Evolutionary conservation across 2,329 filamentous ascomycete species (phyloP).

Genomic region (Fusarium camptoceras): DNA sequence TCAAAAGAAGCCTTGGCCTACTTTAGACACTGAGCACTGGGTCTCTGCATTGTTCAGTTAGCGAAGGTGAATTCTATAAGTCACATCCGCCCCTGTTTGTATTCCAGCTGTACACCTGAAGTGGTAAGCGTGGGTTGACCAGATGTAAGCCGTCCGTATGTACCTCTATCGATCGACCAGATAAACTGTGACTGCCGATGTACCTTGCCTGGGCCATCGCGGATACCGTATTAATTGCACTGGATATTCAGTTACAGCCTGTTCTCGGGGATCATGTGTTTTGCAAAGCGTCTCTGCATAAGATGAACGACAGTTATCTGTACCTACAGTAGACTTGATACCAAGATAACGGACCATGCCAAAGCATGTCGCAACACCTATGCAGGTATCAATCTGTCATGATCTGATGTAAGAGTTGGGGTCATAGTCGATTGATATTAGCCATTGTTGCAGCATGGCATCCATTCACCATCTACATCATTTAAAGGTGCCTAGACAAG

Average conservation of each 20-base stretch:
- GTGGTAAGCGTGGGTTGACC: neutral
- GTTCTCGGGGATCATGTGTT: neutral
- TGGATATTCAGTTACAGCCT: neutral
- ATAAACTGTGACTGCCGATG: neutral
- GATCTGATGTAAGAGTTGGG: neutral
- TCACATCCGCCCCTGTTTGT: neutral
- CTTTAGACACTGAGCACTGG: neutral
- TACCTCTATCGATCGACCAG: neutral
- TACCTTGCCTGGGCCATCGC: neutral
- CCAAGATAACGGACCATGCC: neutral
- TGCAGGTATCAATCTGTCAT: neutral
- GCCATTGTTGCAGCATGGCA: slow-evolving; percentile 6
- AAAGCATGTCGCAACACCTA: neutral
- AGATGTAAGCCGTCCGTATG: neutral
- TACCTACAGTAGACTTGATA: neutral
- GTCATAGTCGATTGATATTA: neutral
- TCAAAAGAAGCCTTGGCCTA: neutral
- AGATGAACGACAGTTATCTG: neutral
- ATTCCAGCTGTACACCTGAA: neutral
- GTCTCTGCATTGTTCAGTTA: neutral
- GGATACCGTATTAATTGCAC: neutral
- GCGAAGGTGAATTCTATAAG: neutral
- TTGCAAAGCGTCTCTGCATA: neutral
- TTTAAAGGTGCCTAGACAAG: neutral
- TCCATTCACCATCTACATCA: neutral